Evolutionary conservation across 2,329 filamentous ascomycete genomes (phyloP).

Genomic region (Fusarium pseudograminearum): DNA sequence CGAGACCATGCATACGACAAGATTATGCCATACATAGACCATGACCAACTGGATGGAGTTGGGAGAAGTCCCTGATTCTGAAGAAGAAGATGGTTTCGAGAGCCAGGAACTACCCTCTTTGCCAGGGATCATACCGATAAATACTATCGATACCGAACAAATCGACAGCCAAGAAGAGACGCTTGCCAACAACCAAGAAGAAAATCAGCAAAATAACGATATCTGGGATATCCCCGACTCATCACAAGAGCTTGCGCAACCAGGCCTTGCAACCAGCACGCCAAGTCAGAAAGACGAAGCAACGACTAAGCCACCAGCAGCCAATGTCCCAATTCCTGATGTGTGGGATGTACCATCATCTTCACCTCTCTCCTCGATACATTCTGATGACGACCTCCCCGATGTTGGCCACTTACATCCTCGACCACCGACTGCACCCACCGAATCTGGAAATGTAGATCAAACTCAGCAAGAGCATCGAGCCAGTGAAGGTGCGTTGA

Average conservation of each 20-base stretch:
- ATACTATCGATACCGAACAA: conserved; percentile 7
- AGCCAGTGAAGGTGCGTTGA: conserved; percentile 53
- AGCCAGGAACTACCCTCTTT: conserved; percentile 47
- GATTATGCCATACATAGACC: conserved; percentile 48
- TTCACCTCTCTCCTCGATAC: conserved; percentile 53
- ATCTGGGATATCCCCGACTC: conserved; percentile 56
- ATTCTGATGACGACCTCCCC: conserved; percentile 47
- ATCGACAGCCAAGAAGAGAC: background rate
- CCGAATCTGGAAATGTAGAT: conserved; percentile 5
- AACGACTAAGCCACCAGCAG: conserved; percentile 11
- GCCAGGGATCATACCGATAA: conserved; percentile 1
- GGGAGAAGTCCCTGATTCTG: conserved; percentile 65
- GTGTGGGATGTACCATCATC: conserved; percentile 41
- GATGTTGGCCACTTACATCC: conserved; percentile 39
- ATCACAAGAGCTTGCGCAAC: conserved; percentile 45
- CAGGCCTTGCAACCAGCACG: conserved; percentile 5
- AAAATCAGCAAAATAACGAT: conserved; percentile 35
- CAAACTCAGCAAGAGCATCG: conserved; percentile 8
- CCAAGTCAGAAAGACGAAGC: conserved; percentile 12
- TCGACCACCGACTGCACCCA: background rate
- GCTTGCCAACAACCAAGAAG: background rate
- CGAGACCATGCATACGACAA: conserved; percentile 28
- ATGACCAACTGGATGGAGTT: conserved; percentile 64
- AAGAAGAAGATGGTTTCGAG: conserved; percentile 61
- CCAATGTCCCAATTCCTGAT: background rate